Evolutionary conservation across 2,329 filamentous ascomycete genomes (phyloP), one percentile per base, ranked within the genome.

Genomic region (Dothiorella sarmentorum): DNA sequence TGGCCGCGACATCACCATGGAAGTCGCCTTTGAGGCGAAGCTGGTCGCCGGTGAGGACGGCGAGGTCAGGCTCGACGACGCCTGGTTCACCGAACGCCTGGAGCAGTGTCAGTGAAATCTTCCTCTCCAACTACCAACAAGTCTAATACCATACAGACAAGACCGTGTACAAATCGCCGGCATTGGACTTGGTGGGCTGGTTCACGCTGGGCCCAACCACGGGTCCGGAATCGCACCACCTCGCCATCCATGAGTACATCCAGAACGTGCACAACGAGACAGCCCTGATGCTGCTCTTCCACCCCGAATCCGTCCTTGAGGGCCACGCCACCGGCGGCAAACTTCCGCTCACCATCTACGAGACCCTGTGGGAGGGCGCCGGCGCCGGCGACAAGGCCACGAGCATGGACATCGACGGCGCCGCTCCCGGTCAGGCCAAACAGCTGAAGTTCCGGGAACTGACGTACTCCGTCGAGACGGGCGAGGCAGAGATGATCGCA

Each of bases 401-500:
- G 7, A 68, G 67, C n/a, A 75, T 75, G 72, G 73, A 76, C 66
- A 88, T 93, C 76, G 87, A 89, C 63, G 88, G 90, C 63, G 57
- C 66, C 29, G 69, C 49, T 4, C 20, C 26, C 9, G 31, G 38
- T 15, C 67, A 69, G 53, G 62, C 66, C 4, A 73, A 69, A 55
- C 60, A 67, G 52, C 80, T 94, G 61, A 88, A 84, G 67, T 97
- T 97, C 74, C 84, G 87, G 61, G 88, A 95, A 69, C 75, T 97
- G 9, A 85, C 88, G 1, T 97, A 94, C 72, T 88, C 88, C 0
- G 86, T 97, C 2, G 94, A 97, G 75, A 96, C 92, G 0, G 91
- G 90, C 9, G 92, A 97, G 72, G 92, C 92, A 1, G 94, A 99
- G 74, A 97, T 97, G 91, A 97, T 99, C 64, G 89, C 90, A 65